Evolutionary conservation across 495 filamentous ascomycete genomes (phyloP).

Genomic region (Daldinia childiae): DNA sequence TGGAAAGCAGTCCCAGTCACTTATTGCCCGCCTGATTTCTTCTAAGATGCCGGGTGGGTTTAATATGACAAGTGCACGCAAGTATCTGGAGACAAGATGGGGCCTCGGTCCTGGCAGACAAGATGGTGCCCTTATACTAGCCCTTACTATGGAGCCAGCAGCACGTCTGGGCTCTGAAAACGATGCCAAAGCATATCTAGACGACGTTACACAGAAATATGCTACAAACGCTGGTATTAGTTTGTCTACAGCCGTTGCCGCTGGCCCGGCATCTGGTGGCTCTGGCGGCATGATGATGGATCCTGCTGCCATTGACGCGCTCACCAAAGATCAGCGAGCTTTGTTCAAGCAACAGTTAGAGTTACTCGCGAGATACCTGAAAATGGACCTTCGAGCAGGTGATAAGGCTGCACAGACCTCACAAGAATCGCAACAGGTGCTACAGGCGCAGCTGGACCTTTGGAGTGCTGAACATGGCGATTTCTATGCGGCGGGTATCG

Average conservation of each 20-base stretch:
- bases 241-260: slow-evolving; percentile 76
- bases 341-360: slow-evolving; percentile 98
- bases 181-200: slow-evolving; percentile 91
- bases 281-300: slow-evolving; percentile 98
- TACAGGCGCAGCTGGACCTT: slow-evolving; percentile 92
- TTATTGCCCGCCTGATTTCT: slow-evolving; percentile 92
- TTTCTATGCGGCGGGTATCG: slow-evolving; percentile 93
- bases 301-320: slow-evolving; percentile 92
- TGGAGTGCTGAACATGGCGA: slow-evolving; percentile 97
- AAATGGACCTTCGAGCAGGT: slow-evolving; percentile 93
- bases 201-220: slow-evolving; percentile 89
- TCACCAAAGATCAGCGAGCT: slow-evolving; percentile 93
- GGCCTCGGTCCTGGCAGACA: slow-evolving; percentile 88
- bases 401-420: slow-evolving; percentile 91
- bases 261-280: slow-evolving; percentile 75
- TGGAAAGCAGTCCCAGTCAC: slow-evolving; percentile 93
- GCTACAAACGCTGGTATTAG: slow-evolving; percentile 85
- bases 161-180: slow-evolving; percentile 86
- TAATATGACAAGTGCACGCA: slow-evolving; percentile 94
- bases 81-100: slow-evolving; percentile 95
- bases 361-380: slow-evolving; percentile 92
- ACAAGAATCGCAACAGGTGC: slow-evolving; percentile 80
- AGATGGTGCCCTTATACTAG: slow-evolving; percentile 87
- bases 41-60: slow-evolving; percentile 99
- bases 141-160: slow-evolving; percentile 90